Conservation (phyloP, 768 basidiomycete genomes). For the Exsudoporus frostii region DNA sequence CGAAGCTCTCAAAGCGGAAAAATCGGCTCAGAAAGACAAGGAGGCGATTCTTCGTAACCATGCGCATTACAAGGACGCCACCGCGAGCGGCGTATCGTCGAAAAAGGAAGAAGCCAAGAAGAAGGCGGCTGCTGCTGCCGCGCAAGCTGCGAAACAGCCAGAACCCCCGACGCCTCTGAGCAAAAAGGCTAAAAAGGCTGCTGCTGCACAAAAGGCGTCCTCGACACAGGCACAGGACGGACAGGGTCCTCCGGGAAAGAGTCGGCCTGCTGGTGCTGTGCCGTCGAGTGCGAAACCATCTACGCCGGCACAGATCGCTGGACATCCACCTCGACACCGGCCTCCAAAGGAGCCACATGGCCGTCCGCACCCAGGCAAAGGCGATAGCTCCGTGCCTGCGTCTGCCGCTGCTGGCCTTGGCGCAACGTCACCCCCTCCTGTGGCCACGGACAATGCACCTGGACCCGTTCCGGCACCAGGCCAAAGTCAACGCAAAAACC, state of each 20-base stretch:
- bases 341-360: conserved; percentile 16
- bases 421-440: not conserved
- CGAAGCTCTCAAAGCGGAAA: conserved; percentile 86
- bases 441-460: conserved; percentile 8
- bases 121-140: conserved; percentile 21
- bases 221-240: conserved; percentile 6
- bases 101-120: conserved; percentile 42
- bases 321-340: conserved; percentile 11
- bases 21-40: conserved; percentile 63
- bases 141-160: conserved; percentile 31
- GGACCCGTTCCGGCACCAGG: not conserved
- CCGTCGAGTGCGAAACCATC: conserved; percentile 16
- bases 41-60: conserved; percentile 70
- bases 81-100: conserved; percentile 25
- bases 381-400: not conserved
- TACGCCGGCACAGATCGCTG: conserved; percentile 1
- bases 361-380: conserved; percentile 16
- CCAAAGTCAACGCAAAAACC: conserved; percentile 37
- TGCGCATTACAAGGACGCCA: conserved; percentile 61
- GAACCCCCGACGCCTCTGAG: conserved; percentile 26
- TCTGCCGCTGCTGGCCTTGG: not conserved
- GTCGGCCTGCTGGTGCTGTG: not conserved
- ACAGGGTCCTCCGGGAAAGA: conserved; percentile 3
- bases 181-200: conserved; percentile 36
- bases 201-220: conserved; percentile 22